These are phyloP conservation scores for Pseudoperonospora humuli DNA, from an alignment of 352 stramenopile species.

Conservation along the genomic window DNA sequence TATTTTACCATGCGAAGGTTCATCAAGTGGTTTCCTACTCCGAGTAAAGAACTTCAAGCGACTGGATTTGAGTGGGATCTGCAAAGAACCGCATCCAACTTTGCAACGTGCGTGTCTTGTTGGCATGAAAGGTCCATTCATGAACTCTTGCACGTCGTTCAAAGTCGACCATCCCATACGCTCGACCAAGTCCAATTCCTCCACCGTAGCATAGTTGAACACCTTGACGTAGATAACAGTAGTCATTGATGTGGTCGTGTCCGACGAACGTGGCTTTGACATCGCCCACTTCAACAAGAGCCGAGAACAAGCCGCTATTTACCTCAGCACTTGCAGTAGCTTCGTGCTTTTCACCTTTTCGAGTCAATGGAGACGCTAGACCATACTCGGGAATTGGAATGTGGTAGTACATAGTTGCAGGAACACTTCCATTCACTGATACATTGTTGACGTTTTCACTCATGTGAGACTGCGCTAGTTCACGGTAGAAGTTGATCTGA, in stretches of 20 bases:
- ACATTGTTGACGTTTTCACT: slow-evolving; percentile 8
- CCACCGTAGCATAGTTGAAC: slow-evolving; percentile 55
- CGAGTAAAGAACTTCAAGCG: slow-evolving; percentile 28
- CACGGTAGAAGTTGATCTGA: slow-evolving; percentile 37
- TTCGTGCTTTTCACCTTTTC: slow-evolving; percentile 27
- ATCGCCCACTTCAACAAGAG: slow-evolving; percentile 35
- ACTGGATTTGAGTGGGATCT: slow-evolving; percentile 28
- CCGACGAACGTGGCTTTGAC: slow-evolving; percentile 55
- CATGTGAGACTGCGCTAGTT: slow-evolving; percentile 22
- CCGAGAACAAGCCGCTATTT: slow-evolving; percentile 32
- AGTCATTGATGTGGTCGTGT: slow-evolving; percentile 60
- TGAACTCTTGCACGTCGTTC: slow-evolving; percentile 33
- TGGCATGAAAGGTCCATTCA: slow-evolving; percentile 31
- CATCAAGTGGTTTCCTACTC: slow-evolving; percentile 22
- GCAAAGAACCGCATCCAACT: slow-evolving; percentile 40
- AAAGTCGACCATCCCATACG: slow-evolving; percentile 25
- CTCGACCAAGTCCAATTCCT: slow-evolving; percentile 32
- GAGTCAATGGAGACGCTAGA: slow-evolving; percentile 14
- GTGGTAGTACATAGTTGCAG: slow-evolving; percentile 57
- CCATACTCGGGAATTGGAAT: slow-evolving; percentile 50
- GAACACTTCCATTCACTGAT: slow-evolving; percentile 11
- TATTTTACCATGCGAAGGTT: slow-evolving; percentile 13
- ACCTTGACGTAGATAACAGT: slow-evolving; percentile 36
- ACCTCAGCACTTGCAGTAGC: slow-evolving; percentile 16
- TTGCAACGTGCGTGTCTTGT: slow-evolving; percentile 29